phyloP scores from a whole-genome alignment of 2,329 filamentous ascomycete species.

The Ilyonectria robusta region DNA sequence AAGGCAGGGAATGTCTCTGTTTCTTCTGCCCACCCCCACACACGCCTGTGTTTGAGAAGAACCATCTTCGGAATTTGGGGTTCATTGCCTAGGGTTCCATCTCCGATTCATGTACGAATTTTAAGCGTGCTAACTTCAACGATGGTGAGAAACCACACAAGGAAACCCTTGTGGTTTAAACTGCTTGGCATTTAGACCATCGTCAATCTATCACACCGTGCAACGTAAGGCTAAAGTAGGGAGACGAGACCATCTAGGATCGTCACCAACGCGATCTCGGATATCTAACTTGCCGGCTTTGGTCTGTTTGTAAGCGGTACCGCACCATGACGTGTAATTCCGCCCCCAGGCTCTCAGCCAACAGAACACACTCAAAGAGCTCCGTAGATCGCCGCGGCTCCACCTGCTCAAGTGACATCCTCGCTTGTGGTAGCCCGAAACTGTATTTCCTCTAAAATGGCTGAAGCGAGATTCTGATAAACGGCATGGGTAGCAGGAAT shows the following conservation, averaged over 20 bases:
- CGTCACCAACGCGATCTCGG: constrained; percentile 15
- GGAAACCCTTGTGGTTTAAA: not conserved
- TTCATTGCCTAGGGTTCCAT: not conserved
- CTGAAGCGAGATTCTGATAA: constrained; percentile 19
- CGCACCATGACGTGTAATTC: not conserved
- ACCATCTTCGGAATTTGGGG: not conserved
- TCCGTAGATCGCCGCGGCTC: not conserved
- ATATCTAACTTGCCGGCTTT: constrained; percentile 6
- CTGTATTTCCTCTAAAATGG: not conserved
- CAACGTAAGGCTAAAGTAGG: not conserved
- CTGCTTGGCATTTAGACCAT: not conserved
- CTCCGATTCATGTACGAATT: not conserved
- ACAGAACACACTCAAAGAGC: not conserved
- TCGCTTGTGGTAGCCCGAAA: not conserved
- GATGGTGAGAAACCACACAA: not conserved
- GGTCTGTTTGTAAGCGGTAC: not conserved
- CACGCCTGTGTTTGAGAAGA: not conserved
- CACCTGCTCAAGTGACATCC: not conserved
- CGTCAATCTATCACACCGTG: not conserved
- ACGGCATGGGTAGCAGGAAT: not conserved
- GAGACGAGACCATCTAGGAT: constrained; percentile 3
- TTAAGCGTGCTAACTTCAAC: not conserved
- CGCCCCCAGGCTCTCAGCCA: not conserved
- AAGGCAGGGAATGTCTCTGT: not conserved
- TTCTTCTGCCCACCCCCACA: not conserved